Evolutionary conservation across 345 rosid genomes (phyloP).

Genomic region (Hevea brasiliensis): DNA sequence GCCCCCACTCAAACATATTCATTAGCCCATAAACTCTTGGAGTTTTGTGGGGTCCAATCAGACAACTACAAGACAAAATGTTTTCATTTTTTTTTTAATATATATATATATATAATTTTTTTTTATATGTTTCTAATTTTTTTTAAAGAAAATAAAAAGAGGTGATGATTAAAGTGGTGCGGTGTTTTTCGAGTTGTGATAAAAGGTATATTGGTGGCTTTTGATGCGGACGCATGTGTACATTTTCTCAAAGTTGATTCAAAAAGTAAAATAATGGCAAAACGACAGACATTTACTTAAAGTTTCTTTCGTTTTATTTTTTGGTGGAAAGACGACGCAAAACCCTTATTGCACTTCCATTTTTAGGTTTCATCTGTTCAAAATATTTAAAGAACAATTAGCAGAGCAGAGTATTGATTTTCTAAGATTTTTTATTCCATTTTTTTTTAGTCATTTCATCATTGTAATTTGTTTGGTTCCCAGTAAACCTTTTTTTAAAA

Average conservation of each 20-base stretch:
- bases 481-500: too few relatives aligned
- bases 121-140: conserved; percentile 2
- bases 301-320: background rate
- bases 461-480: too few relatives aligned
- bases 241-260: background rate
- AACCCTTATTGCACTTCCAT: background rate
- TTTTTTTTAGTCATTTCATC: background rate
- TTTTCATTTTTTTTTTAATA: conserved; percentile 15
- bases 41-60: conserved; percentile 15
- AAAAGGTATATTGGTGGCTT: conserved; percentile 22
- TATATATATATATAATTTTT: conserved; percentile 20
- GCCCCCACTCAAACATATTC: conserved; percentile 14
- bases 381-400: too few relatives aligned
- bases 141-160: conserved; percentile 21
- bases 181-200: conserved; percentile 10
- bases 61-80: conserved; percentile 50
- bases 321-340: background rate
- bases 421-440: background rate
- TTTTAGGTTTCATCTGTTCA: background rate
- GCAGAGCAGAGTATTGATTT: too few relatives aligned
- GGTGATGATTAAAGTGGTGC: conserved; percentile 24
- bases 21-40: conserved; percentile 22
- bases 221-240: background rate
- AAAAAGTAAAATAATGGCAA: background rate
- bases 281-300: background rate